Conservation (phyloP, 2,329 filamentous ascomycete genomes). For the Fusarium domesticum region DNA sequence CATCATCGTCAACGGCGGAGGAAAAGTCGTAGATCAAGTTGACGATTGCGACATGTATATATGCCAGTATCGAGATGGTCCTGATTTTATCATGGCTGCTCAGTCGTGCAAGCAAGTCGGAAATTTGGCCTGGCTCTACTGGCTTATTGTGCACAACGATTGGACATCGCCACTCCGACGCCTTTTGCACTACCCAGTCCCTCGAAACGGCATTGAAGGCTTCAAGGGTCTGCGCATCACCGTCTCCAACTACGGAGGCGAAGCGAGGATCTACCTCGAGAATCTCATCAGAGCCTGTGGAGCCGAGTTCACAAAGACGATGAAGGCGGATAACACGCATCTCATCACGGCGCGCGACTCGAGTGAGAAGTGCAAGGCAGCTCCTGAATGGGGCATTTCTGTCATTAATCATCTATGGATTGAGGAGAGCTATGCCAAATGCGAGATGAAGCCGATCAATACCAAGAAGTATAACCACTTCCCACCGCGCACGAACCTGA, state of each 20-base stretch:
- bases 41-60: conserved; percentile 78
- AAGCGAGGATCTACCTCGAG: conserved; percentile 88
- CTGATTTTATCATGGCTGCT: conserved; percentile 73
- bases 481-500: conserved; percentile 82
- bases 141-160: conserved; percentile 80
- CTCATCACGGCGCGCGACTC: conserved; percentile 84
- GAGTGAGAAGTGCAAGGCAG: conserved; percentile 91
- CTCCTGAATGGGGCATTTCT: conserved; percentile 85
- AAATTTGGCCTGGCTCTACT: conserved; percentile 90
- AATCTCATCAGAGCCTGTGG: conserved; percentile 83
- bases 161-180: conserved; percentile 85
- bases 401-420: conserved; percentile 96
- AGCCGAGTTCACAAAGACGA: conserved; percentile 87
- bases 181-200: conserved; percentile 85
- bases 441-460: conserved; percentile 69
- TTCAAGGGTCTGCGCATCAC: conserved; percentile 78
- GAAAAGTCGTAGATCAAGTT: conserved; percentile 62
- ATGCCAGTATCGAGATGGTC: conserved; percentile 80
- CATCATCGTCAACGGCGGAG: conserved; percentile 70
- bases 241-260: conserved; percentile 93
- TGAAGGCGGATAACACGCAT: conserved; percentile 94
- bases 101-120: conserved; percentile 79
- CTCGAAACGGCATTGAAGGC: conserved; percentile 71
- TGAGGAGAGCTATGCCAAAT: conserved; percentile 93
- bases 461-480: conserved; percentile 80